Conservation (phyloP, 345 rosid genomes). For the Gossypium stocksii region DNA sequence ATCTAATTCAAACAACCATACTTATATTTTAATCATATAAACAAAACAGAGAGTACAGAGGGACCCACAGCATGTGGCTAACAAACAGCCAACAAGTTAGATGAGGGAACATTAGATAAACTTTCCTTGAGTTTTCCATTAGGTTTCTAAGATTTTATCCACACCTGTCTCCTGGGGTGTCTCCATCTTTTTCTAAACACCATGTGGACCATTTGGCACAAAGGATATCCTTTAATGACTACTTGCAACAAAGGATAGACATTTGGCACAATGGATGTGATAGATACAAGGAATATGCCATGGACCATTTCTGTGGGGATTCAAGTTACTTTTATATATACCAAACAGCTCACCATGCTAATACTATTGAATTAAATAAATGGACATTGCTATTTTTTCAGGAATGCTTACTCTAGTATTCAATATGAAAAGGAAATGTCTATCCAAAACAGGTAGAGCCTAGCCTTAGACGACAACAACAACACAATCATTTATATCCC, state of each 20-base stretch:
- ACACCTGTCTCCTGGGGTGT: neutral
- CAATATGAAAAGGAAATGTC: neutral
- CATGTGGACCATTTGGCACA: conserved; percentile 20
- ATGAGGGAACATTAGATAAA: conserved; percentile 11
- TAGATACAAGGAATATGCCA: conserved; percentile 17
- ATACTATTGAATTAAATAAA: neutral
- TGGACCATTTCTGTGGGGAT: conserved; percentile 8
- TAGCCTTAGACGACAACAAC: neutral
- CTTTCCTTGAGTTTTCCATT: conserved; percentile 6
- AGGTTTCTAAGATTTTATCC: neutral
- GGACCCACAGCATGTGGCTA: too few relatives aligned
- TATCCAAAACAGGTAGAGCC: neutral
- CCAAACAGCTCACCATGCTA: neutral
- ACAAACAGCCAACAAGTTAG: neutral
- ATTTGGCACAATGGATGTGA: conserved; percentile 16
- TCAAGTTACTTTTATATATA: neutral
- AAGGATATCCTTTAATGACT: conserved; percentile 3
- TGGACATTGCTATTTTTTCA: too few relatives aligned
- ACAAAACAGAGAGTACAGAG: too few relatives aligned
- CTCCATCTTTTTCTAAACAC: neutral
- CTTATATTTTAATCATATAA: too few relatives aligned
- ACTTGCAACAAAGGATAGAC: conserved; percentile 16
- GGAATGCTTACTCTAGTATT: too few relatives aligned
- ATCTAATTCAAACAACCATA: too few relatives aligned
- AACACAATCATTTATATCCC: neutral